Conservation (phyloP, 2,329 filamentous ascomycete genomes). For the Myriosclerotinia scirpicola region DNA sequence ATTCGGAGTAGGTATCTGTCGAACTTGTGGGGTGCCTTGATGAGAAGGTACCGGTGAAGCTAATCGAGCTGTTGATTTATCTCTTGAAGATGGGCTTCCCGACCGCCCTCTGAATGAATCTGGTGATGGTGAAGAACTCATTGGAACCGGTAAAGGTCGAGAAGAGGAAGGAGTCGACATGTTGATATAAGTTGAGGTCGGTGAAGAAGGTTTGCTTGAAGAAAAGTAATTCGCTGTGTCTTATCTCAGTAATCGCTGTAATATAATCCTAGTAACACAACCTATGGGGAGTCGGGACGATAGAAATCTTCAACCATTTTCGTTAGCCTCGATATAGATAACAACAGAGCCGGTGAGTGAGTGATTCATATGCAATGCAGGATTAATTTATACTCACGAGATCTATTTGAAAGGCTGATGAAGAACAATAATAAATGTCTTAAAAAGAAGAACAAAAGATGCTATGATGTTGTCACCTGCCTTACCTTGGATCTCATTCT, state of each 20-base stretch:
- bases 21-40: slow-evolving; percentile 49
- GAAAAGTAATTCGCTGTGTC: slow-evolving; percentile 5
- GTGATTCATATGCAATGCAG: background rate
- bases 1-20: slow-evolving; percentile 50
- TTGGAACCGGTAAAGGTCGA: slow-evolving; percentile 43
- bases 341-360: slow-evolving; percentile 3
- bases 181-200: slow-evolving; percentile 16
- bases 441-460: too few relatives aligned
- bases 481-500: background rate
- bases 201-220: slow-evolving; percentile 10
- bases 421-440: background rate
- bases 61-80: slow-evolving; percentile 60
- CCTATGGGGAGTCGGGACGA: slow-evolving; percentile 1
- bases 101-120: slow-evolving; percentile 40
- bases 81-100: slow-evolving; percentile 45
- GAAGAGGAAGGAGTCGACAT: slow-evolving; percentile 43
- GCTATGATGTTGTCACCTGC: slow-evolving; percentile 4
- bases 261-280: slow-evolving; percentile 19
- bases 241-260: slow-evolving; percentile 25
- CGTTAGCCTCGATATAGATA: slow-evolving; percentile 3
- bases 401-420: background rate
- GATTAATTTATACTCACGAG: background rate
- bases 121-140: slow-evolving; percentile 48
- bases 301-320: slow-evolving; percentile 4
- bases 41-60: slow-evolving; percentile 55